Base-by-base conservation (phyloP, 1,139 yeast species). In the Yamadazyma songkhlaensis region DNA sequence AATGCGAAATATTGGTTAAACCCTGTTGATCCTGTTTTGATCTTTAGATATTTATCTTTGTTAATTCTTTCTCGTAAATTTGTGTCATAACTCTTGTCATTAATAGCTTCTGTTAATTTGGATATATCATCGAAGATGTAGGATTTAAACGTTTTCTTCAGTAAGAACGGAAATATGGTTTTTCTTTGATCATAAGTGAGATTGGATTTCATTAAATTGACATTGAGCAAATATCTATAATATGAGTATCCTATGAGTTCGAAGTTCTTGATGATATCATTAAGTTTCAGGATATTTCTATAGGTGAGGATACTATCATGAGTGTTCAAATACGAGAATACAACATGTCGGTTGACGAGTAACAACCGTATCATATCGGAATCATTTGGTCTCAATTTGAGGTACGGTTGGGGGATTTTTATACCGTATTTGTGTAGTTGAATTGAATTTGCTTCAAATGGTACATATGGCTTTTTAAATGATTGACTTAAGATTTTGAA, bases 1-100 rank as follows among this genome's bases (percentile, higher is more conserved):
- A 37, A 31, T 11, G 41, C 46, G 9, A 45, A 35, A n/a, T 34
- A 21, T 28, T 46, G 50, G 26, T 45, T 41, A 34, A 46, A 46
- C 10, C 42, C 46, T 1, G 39, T 30, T 22, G 36, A 32, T 10
- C 49, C 46, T 9, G 40, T 13, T 33, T 41, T 46, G 2, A 43
- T 27, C 27, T 39, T 29, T 10, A 39, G 10, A 25, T 41, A 44
- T 23, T 24, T 35, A 25, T 38, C 43, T 12, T 11, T 24, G 3
- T 30, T 10, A 21, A 45, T 26, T 9, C 37, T 27, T 4, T 35
- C 23, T n/a, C 31, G 20, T 12, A 38, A 13, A 15, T 5, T 11
- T 3, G 35, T n/a, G 14, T 14, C 17, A 24, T 45, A 42, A 2
- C 6, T n/a, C 9, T 6, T 4, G 17, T 40, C 40, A 6, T 12